Evolutionary conservation across 495 filamentous ascomycete genomes (phyloP).

Genomic region (Aspergillus indologenus): DNA sequence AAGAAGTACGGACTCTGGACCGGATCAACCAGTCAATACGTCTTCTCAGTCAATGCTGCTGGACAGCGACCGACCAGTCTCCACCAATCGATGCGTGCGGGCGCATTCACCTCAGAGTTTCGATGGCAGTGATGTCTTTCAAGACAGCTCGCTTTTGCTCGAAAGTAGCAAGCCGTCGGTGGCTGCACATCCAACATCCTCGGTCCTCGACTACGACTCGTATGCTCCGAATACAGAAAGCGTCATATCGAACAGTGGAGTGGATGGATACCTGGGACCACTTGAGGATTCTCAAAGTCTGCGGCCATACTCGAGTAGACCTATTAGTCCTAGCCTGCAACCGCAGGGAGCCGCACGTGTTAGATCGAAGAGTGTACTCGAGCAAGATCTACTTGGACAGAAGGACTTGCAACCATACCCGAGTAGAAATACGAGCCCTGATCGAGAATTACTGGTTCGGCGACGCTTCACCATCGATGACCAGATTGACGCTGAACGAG

Average conservation of each 20-base stretch:
- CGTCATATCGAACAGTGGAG: not conserved
- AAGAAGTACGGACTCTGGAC: slow-evolving; percentile 1
- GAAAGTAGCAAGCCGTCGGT: not conserved
- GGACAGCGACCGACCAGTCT: slow-evolving; percentile 19
- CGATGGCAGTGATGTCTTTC: not conserved
- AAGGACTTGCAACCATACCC: not conserved
- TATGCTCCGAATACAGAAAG: not conserved
- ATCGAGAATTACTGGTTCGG: not conserved
- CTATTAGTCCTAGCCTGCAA: no score
- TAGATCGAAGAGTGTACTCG: not conserved
- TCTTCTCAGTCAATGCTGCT: slow-evolving; percentile 41
- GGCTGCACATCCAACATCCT: not conserved
- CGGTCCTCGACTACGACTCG: not conserved
- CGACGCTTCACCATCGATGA: slow-evolving; percentile 20
- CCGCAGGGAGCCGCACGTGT: not conserved
- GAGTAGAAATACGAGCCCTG: not conserved
- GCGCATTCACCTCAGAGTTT: not conserved
- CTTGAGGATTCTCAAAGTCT: no score
- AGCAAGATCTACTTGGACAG: not conserved
- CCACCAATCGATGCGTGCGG: not conserved
- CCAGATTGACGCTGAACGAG: slow-evolving; percentile 11
- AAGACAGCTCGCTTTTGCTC: not conserved
- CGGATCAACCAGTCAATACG: slow-evolving; percentile 3
- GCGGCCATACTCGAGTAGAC: no score
- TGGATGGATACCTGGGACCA: no score